A percentile compares a stretch with the other conserved stretches of the same genome.
Evolutionary conservation across 208 protist genomes (phyloP).

Genomic region (Zelonia costaricensis): DNA sequence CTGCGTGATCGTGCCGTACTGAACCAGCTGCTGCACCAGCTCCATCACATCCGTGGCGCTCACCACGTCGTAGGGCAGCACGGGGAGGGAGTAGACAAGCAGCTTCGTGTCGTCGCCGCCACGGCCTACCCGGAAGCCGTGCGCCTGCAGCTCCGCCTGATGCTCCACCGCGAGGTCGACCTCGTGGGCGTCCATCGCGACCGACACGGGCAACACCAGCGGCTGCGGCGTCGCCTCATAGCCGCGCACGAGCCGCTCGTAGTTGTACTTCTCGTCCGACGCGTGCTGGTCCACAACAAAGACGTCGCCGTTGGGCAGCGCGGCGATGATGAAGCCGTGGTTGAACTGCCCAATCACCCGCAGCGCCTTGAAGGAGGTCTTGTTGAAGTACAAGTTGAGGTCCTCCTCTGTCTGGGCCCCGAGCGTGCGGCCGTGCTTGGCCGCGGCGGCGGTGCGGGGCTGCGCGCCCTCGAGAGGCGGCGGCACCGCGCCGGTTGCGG

Average conservation of each 20-base stretch:
- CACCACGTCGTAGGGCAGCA: conserved; percentile 88
- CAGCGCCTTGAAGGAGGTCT: conserved; percentile 89
- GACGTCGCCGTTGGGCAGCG: conserved; percentile 65
- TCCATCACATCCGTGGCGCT: conserved; percentile 85
- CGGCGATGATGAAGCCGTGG: conserved; percentile 93
- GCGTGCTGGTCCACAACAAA: conserved; percentile 96
- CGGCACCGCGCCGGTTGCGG: too few relatives aligned
- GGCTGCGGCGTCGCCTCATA: conserved; percentile 84
- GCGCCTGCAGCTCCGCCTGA: conserved; percentile 50
- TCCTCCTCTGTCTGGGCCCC: conserved; percentile 62
- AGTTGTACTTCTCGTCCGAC: conserved; percentile 95
- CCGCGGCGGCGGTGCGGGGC: neutral
- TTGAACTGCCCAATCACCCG: conserved; percentile 94
- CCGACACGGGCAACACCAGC: conserved; percentile 67
- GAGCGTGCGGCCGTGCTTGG: conserved; percentile 21
- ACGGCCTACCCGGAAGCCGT: conserved; percentile 87
- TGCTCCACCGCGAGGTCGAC: conserved; percentile 83
- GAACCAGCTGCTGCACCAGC: conserved; percentile 79
- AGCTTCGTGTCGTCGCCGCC: conserved; percentile 62
- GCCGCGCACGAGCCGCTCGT: conserved; percentile 76
- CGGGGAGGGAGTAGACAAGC: conserved; percentile 75
- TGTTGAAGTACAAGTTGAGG: conserved; percentile 70
- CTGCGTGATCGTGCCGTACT: conserved; percentile 56
- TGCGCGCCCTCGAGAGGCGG: neutral
- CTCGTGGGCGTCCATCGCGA: conserved; percentile 78